Evolutionary conservation across 306 rosid genomes (phyloP).

Genomic region (Lithocarpus polystachyus): DNA sequence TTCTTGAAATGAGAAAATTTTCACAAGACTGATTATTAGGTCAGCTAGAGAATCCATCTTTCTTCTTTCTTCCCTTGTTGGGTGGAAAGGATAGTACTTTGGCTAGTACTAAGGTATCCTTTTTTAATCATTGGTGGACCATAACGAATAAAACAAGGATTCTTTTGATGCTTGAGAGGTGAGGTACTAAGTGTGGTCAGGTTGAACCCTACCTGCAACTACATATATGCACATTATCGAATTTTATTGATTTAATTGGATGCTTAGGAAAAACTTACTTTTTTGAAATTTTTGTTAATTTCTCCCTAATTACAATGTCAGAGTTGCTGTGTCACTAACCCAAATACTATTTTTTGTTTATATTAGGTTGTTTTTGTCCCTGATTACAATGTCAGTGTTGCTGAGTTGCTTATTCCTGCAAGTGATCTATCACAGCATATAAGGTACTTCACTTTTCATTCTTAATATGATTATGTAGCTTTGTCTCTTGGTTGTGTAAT

Average conservation of each 20-base stretch:
- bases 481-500: conserved; percentile 11
- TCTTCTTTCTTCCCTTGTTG: no score
- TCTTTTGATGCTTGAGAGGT: neutral
- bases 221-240: neutral
- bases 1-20: no score
- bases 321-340: neutral
- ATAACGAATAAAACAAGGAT: neutral
- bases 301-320: neutral
- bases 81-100: neutral
- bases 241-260: neutral
- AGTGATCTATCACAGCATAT: conserved; percentile 98
- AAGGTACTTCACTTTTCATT: conserved; percentile 46
- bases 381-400: conserved; percentile 94
- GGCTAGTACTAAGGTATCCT: neutral
- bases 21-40: no score
- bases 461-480: conserved; percentile 6
- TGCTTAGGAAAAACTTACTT: neutral
- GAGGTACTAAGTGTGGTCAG: neutral
- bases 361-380: conserved; percentile 90
- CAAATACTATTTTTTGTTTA: neutral
- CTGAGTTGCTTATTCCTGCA: conserved; percentile 92
- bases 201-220: neutral
- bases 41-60: no score
- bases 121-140: neutral
- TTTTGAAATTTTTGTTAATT: conserved; percentile 5